Evolutionary conservation across 192 early-diverging fungal genomes (phyloP), one percentile per base, ranked within the genome.

Genomic region (Coemansia sp.): DNA sequence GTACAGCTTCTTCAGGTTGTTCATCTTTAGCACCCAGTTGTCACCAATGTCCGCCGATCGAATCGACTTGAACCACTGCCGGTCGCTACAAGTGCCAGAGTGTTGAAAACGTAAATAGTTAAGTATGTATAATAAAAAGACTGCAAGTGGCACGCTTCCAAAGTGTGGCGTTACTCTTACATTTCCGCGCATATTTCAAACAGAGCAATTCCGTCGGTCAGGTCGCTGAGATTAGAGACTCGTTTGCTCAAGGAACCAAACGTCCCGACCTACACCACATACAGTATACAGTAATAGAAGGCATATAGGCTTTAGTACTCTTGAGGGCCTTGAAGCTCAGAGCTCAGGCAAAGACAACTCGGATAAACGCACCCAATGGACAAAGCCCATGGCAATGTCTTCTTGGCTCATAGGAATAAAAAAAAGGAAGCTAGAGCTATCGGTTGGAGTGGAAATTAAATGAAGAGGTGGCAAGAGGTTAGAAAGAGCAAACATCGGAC

Each of bases 1-100:
- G 83, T 96, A 89, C 40, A 97, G 86, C 75, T 92, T 94, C 75
- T 97, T 97, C 16, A 98, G 88, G 64, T 94, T 94, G 83, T 96
- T 97, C 77, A 95, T 91, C 71, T 92, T 93, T 40, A 95, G 75
- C 2, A 99, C 94, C 97, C 97, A 99, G 86, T 96, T 98, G 78
- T 94, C 93, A 51, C 90, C 93, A 8, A 89, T 86, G 60, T 93
- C 92, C 12, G 88, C 81, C 2, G 89, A 84, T 9, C 89, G 87
- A 40, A 89, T 85, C 15, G 87, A 74, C 67, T 94, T 95, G 90
- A 99, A 97, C 95, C 95, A 98, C 51, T 88, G 86, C 18, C 91
- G 81, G 81, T 98, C 95, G 73, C 96, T 97, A 76, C 63, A 59
- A 13, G 43, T 22, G 29, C 18, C 15, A 49, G 13, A 20, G 31